Evolutionary conservation across 176 grass and related monocot species (phyloP).

Genomic region (Zea luxurians): DNA sequence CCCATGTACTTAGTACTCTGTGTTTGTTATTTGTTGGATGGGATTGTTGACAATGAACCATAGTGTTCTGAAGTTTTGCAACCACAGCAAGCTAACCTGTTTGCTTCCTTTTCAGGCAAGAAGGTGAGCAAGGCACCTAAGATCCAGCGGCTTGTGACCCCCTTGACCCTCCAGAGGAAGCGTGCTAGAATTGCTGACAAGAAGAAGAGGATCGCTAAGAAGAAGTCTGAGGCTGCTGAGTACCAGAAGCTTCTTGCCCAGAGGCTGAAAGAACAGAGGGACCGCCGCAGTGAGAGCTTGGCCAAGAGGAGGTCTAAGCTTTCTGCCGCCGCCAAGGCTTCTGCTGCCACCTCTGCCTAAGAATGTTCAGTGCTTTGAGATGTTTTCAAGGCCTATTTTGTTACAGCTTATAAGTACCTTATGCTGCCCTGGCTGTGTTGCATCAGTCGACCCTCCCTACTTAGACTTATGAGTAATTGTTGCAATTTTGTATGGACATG

Average conservation of each 20-base stretch:
- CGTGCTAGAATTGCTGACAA: too few relatives aligned
- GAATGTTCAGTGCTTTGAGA: conserved; percentile 16
- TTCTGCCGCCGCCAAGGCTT: conserved; percentile 27
- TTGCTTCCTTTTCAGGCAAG: conserved; percentile 61
- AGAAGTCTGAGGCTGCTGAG: too few relatives aligned
- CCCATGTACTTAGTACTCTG: too few relatives aligned
- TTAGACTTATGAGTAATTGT: conserved; percentile 27
- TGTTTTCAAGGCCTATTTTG: conserved; percentile 6
- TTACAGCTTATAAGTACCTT: conserved; percentile 14
- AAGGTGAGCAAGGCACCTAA: conserved; percentile 95
- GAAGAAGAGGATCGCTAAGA: too few relatives aligned
- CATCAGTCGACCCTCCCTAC: background rate
- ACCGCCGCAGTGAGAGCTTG: too few relatives aligned
- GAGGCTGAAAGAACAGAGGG: too few relatives aligned
- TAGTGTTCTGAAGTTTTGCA: background rate
- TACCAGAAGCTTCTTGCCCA: too few relatives aligned
- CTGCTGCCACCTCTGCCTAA: conserved; percentile 38
- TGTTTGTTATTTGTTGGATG: too few relatives aligned
- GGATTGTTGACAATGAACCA: too few relatives aligned
- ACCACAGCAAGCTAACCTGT: background rate
- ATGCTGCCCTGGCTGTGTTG: conserved; percentile 1
- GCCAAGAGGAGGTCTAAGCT: too few relatives aligned
- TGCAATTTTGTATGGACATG: too few relatives aligned
- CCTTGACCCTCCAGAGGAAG: too few relatives aligned
- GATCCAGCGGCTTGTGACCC: conserved; percentile 6